Conservation (phyloP, 371 early-diverging fungal genomes). For the Fennellomyces sp. region DNA sequence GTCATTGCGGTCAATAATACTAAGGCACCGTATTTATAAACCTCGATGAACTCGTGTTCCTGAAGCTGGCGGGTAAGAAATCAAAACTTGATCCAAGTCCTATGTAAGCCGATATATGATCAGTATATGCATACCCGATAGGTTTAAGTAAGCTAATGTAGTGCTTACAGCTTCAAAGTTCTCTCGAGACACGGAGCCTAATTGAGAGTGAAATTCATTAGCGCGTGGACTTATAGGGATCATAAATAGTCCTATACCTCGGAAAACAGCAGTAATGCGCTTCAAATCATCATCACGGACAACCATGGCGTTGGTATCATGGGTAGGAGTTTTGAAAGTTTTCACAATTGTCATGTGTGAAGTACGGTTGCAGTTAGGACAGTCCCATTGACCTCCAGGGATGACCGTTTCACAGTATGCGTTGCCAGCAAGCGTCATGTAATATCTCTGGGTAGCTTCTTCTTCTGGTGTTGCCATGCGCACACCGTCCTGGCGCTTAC, state of each 20-base stretch:
- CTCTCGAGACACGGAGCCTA: neutral
- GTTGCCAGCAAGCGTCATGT: constrained; percentile 10
- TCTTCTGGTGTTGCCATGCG: constrained; percentile 7
- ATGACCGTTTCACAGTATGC: constrained; percentile 21
- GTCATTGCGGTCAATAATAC: neutral
- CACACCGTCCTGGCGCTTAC: neutral
- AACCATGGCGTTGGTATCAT: constrained; percentile 21
- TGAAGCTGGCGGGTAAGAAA: constrained; percentile 11
- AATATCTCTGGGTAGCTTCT: constrained; percentile 1
- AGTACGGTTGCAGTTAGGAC: constrained; percentile 13
- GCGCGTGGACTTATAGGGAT: neutral
- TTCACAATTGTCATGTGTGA: constrained; percentile 14
- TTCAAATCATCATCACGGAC: constrained; percentile 20
- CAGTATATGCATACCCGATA: neutral
- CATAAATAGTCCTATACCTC: constrained; percentile 10
- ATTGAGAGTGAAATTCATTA: neutral
- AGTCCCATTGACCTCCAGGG: constrained; percentile 13
- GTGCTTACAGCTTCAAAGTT: neutral
- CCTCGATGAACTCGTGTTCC: constrained; percentile 21
- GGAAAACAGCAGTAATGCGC: constrained; percentile 21
- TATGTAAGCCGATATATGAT: neutral
- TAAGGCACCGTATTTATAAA: neutral
- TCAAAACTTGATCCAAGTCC: constrained; percentile 10
- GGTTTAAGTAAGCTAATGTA: neutral
- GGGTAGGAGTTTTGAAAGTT: constrained; percentile 14